Evolutionary conservation across 2,329 filamentous ascomycete genomes (phyloP), one percentile per base, ranked within the genome.

Genomic region (Sporothrix humicola): DNA sequence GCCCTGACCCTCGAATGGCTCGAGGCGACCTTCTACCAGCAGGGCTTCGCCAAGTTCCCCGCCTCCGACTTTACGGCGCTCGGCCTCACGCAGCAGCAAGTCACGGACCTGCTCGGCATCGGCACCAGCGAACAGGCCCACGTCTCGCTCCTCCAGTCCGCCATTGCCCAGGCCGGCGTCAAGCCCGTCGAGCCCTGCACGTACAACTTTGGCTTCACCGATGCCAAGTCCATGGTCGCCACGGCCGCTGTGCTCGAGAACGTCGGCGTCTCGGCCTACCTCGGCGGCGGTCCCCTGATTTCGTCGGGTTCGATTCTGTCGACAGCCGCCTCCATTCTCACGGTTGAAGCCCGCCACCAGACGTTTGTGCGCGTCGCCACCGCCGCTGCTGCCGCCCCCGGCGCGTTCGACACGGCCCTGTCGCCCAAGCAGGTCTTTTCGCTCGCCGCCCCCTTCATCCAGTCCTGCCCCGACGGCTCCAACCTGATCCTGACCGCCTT

Each of bases 1-100:
- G 91, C 91, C 75, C 84, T 93, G 73, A 93, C 91, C 6, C 85
- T 93, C 63, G 92, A 94, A 82, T 90, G 92, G 82, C 90, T 94
- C 78, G 92, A 94, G 83, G 86, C 89, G 31, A 85, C 86, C 72
- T 94, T 93, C 82, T 94, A 94, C 85, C 85, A 88, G 77, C 86
- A 92, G 79, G 91, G 91, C 52, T 92, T 94, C 79, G 85, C 85
- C 76, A 87, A 89, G 81, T 92, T 93, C 83, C 85, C 88, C 37
- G 85, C 87, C 56, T 81, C 85, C 44, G 88, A 93, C 78, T 94
- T 94, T 82, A 79, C 83, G 31, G 88, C 89, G 52, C 84, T 91
- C 15, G 90, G 90, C 74, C 85, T 92, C 74, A 84, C 80, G 73
- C 81, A 85, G 56, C 79, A 79, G 58, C 85, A 91, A 76, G 85